These are phyloP conservation scores for Beauveria australis DNA, from an alignment of 2,329 filamentous ascomycete genomes.

Conservation along the genomic window DNA sequence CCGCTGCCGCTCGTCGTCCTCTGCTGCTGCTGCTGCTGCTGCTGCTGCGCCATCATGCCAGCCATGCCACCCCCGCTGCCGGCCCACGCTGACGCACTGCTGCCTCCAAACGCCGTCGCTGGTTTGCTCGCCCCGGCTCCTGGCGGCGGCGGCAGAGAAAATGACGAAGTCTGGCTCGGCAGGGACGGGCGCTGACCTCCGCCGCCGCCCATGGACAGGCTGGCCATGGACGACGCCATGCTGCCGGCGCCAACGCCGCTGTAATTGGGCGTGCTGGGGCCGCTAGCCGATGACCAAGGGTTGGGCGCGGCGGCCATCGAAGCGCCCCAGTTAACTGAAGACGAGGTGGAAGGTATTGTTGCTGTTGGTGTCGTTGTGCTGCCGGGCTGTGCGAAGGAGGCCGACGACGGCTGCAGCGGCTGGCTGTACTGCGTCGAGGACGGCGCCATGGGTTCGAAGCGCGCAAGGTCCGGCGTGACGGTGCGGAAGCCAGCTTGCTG, in stretches of 20 bases:
- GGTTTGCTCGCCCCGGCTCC: conserved; percentile 16
- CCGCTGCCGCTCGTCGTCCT: conserved; percentile 11
- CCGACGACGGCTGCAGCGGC: conserved; percentile 41
- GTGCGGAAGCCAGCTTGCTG: conserved; percentile 39
- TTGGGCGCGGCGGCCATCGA: conserved; percentile 32
- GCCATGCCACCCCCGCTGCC: conserved; percentile 11
- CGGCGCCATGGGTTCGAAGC: conserved; percentile 48
- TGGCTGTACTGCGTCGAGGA: conserved; percentile 56
- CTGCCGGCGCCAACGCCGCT: conserved; percentile 19
- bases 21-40: conserved; percentile 15
- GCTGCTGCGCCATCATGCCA: conserved; percentile 15
- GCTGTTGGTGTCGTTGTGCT: conserved; percentile 6
- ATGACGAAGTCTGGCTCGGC: conserved; percentile 33
- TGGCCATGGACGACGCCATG: conserved; percentile 38
- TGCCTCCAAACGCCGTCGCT: conserved; percentile 18
- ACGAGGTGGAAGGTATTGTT: conserved; percentile 21
- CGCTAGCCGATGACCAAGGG: conserved; percentile 37
- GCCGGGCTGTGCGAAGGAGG: conserved; percentile 20
- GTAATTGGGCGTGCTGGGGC: conserved; percentile 25
- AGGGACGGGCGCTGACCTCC: conserved; percentile 23
- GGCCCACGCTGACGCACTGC: conserved; percentile 12
- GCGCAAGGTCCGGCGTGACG: conserved; percentile 49
- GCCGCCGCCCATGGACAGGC: conserved; percentile 39
- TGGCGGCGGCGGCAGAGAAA: conserved; percentile 51
- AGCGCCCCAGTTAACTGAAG: conserved; percentile 42